These are phyloP conservation scores for Meripilus lineatus DNA, from an alignment of 1,284 basidiomycete species.

Conservation along the genomic window DNA sequence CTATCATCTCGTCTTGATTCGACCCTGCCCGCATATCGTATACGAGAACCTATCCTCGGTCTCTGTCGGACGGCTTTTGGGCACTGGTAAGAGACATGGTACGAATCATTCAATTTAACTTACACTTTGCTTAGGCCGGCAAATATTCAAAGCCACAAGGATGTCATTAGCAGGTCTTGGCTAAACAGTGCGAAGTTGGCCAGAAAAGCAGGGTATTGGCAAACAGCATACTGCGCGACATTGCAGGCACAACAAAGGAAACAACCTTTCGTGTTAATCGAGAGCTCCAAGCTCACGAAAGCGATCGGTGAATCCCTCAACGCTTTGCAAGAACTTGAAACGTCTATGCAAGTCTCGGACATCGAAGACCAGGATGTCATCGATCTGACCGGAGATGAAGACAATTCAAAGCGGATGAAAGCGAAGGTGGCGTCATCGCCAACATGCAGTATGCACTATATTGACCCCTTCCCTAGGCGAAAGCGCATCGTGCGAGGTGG, in stretches of 20 bases:
- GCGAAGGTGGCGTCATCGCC: slow-evolving; percentile 1
- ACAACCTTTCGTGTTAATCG: slow-evolving; percentile 81
- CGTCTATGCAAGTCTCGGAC: slow-evolving; percentile 56
- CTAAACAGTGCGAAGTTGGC: slow-evolving; percentile 93
- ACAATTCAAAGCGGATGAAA: slow-evolving; percentile 35
- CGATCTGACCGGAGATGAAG: slow-evolving; percentile 54
- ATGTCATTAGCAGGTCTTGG: slow-evolving; percentile 83
- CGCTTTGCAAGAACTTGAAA: slow-evolving; percentile 87
- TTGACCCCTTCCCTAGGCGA: slow-evolving; percentile 48
- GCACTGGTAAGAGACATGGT: slow-evolving; percentile 48
- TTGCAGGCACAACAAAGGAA: slow-evolving; percentile 84
- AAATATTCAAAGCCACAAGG: slow-evolving; percentile 27
- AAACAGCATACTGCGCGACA: slow-evolving; percentile 95
- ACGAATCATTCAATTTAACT: neutral
- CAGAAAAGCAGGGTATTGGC: slow-evolving; percentile 90
- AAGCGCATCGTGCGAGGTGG: slow-evolving; percentile 89
- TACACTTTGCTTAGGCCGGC: slow-evolving; percentile 7
- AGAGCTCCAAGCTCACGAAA: slow-evolving; percentile 86
- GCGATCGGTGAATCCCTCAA: slow-evolving; percentile 80
- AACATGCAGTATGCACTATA: neutral
- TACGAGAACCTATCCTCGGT: slow-evolving; percentile 86
- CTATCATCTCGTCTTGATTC: slow-evolving; percentile 67
- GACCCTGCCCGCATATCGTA: slow-evolving; percentile 89
- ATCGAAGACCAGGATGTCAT: slow-evolving; percentile 37
- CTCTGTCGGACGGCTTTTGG: slow-evolving; percentile 86